Base-by-base conservation (phyloP, 164 flowering plant species). In the Taxillus chinensis region DNA sequence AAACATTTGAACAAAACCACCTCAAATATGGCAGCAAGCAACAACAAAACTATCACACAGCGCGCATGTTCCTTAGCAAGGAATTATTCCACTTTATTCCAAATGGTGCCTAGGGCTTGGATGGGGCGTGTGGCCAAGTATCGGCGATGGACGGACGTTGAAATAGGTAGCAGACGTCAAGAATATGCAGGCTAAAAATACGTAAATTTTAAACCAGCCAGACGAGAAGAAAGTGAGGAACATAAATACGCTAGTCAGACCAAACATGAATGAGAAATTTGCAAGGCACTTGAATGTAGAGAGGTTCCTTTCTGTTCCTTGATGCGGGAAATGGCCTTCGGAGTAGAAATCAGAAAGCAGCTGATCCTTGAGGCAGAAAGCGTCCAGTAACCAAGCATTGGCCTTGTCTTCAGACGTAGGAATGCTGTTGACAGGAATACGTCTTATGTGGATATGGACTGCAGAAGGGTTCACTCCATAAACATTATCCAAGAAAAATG, bases 391-490 rank as follows among this genome's bases (percentile, higher is more conserved):
- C 98, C 96, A 92, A 57, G 70, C 61, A 37, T 83, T 13, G 60
- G 74, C 78, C 58, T 76, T 82, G 38, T 66, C 51, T 70, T 89
- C 93, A 53, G 86, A 72, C 55, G 67, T 45, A 7, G 96, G 98
- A 62, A 92, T 87, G 39, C 74, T 73, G 0, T 62, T 62, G 4
- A 79, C 59, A 10, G 77, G 74, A 55, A 87, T 66, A 3, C 95
- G 91, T 16, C 73, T 73, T 38, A 89, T 61, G 60, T 92, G 89
- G 56, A 89, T 76, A 69, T 92, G 98, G 70, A 92, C 98, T 72
- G 89, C 96, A 8, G 95, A 74, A 53, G 95, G 98, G 50, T 79
- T 80, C 45, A 87, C 79, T 8, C 98, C 98, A 59, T 78, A 89
- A 14, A 82, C 90, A 64, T 92, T 92, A 78, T 92, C 98, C 69